A percentile compares a stretch with the other conserved stretches of the same genome.
phyloP scores from a whole-genome alignment of 352 stramenopile genomes.

The Phytophthora agathidicida region DNA sequence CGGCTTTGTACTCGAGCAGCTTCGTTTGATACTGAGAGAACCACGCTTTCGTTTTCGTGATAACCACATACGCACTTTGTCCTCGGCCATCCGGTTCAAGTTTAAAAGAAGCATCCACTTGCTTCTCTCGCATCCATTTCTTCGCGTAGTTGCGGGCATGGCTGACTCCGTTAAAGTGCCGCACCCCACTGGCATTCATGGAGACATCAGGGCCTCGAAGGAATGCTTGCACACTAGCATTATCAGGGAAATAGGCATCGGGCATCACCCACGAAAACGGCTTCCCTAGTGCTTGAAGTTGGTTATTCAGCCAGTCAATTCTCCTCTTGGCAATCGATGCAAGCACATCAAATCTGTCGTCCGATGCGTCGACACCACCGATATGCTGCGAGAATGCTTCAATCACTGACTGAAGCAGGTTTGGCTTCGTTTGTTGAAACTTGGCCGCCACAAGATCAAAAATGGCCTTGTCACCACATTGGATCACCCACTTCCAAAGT shows the following conservation, averaged over 20 bases:
- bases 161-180: background rate
- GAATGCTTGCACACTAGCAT: constrained; percentile 21
- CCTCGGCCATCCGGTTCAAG: background rate
- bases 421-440: constrained; percentile 8
- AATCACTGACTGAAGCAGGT: background rate
- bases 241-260: background rate
- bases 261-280: constrained; percentile 32
- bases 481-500: constrained; percentile 10
- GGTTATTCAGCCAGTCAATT: constrained; percentile 10
- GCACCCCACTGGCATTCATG: constrained; percentile 8
- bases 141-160: constrained; percentile 7
- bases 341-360: background rate
- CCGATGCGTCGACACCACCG: background rate
- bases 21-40: too few relatives aligned
- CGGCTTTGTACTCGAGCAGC: too few relatives aligned
- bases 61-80: background rate
- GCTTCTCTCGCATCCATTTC: background rate
- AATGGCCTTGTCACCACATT: background rate
- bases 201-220: constrained; percentile 11
- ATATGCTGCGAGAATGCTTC: constrained; percentile 1
- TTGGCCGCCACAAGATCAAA: constrained; percentile 3
- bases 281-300: background rate
- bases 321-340: constrained; percentile 2
- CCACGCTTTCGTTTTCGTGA: constrained; percentile 1
- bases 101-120: constrained; percentile 3